Evolutionary conservation across 2,329 filamentous ascomycete species (phyloP).

Genomic region (Beauveria brongniartii): DNA sequence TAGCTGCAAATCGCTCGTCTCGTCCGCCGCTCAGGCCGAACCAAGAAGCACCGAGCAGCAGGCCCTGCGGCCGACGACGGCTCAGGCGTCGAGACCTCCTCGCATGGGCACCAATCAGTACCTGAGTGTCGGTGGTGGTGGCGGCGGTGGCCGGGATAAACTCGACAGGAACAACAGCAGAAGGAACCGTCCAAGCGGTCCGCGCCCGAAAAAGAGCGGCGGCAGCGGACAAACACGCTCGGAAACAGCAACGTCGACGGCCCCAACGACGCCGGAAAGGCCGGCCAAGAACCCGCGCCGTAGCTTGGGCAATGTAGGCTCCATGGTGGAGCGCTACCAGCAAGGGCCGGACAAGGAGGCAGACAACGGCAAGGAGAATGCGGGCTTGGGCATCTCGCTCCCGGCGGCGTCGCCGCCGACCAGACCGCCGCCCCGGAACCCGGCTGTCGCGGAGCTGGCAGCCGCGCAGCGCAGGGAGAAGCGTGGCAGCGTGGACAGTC

Average conservation of each 20-base stretch:
- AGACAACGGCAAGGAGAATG: slow-evolving; percentile 7
- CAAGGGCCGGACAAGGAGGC: not conserved
- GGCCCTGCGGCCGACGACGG: slow-evolving; percentile 24
- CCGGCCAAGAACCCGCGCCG: slow-evolving; percentile 12
- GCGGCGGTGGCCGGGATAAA: not conserved
- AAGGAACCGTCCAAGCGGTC: slow-evolving; percentile 8
- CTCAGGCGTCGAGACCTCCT: slow-evolving; percentile 2
- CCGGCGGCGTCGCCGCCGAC: not conserved
- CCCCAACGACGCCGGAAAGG: not conserved
- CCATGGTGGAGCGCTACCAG: not conserved
- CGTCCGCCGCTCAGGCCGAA: slow-evolving; percentile 21
- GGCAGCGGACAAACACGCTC: not conserved
- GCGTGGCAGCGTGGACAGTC: slow-evolving; percentile 28
- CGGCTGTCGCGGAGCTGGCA: slow-evolving; percentile 21
- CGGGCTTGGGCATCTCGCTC: slow-evolving; percentile 5
- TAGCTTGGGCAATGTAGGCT: slow-evolving; percentile 7
- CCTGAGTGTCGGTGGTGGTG: slow-evolving; percentile 26
- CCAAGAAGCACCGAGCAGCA: too few relatives aligned
- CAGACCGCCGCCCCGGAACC: slow-evolving; percentile 13
- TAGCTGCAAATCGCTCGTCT: slow-evolving; percentile 31
- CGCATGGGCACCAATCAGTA: slow-evolving; percentile 38
- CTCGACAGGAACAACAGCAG: slow-evolving; percentile 12
- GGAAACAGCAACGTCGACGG: not conserved
- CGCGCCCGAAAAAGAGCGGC: not conserved
- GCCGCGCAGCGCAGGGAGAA: slow-evolving; percentile 16